Evolutionary conservation across 345 rosid species (phyloP).

Genomic region (Adansonia digitata): DNA sequence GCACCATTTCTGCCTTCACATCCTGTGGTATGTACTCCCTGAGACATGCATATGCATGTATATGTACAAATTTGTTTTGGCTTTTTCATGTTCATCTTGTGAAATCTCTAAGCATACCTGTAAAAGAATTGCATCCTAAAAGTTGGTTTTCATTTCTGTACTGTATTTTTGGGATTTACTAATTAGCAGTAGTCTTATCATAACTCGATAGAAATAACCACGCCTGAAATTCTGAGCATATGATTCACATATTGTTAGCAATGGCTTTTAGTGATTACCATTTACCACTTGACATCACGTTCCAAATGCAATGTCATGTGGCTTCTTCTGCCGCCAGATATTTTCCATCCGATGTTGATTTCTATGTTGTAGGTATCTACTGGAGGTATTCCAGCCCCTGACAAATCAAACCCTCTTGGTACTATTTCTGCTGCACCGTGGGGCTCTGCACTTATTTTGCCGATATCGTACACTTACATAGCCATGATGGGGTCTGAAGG

Average conservation of each 20-base stretch:
- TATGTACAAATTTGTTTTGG: background rate
- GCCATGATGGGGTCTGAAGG: conserved; percentile 99
- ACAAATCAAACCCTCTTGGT: conserved; percentile 64
- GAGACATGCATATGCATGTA: background rate
- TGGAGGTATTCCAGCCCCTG: conserved; percentile 86
- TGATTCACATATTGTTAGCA: background rate
- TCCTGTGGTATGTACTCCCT: conserved; percentile 68
- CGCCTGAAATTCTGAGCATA: background rate
- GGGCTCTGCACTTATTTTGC: conserved; percentile 98
- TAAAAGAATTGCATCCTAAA: background rate
- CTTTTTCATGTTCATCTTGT: background rate
- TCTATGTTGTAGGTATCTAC: conserved; percentile 50
- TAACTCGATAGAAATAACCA: background rate
- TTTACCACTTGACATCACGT: background rate
- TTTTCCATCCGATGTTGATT: conserved; percentile 7
- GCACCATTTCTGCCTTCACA: conserved; percentile 97
- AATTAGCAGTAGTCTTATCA: background rate
- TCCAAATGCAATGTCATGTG: background rate
- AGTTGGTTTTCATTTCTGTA: background rate
- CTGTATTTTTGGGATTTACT: background rate
- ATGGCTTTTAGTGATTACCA: background rate
- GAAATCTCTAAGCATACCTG: background rate
- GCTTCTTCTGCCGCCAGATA: background rate
- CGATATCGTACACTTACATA: conserved; percentile 85
- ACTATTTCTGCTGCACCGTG: conserved; percentile 97